phyloP scores from a whole-genome alignment of 768 basidiomycete species.

The Tulasnella sp. region DNA sequence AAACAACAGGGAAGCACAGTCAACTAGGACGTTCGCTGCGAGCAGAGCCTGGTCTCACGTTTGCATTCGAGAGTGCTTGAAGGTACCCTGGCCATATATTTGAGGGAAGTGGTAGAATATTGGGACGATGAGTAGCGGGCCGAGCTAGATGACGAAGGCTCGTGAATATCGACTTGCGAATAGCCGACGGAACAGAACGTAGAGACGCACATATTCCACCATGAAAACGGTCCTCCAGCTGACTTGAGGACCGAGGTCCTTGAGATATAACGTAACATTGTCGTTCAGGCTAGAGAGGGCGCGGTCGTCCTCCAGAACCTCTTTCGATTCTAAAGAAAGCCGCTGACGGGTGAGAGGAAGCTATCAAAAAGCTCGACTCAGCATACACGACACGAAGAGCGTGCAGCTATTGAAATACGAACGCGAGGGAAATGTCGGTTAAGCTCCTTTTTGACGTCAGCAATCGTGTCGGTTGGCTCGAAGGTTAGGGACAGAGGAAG shows the following conservation, averaged over 20 bases:
- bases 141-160: slow-evolving; percentile 49
- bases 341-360: slow-evolving; percentile 71
- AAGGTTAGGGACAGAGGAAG: slow-evolving; percentile 9
- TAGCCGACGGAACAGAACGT: background rate
- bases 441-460: slow-evolving; percentile 65
- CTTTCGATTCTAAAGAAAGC: slow-evolving; percentile 59
- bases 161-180: slow-evolving; percentile 15
- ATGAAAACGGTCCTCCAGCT: slow-evolving; percentile 86
- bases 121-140: slow-evolving; percentile 87
- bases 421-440: slow-evolving; percentile 54
- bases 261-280: slow-evolving; percentile 61
- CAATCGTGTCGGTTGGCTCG: slow-evolving; percentile 50
- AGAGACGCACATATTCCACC: slow-evolving; percentile 81
- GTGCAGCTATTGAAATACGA: slow-evolving; percentile 28
- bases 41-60: slow-evolving; percentile 46
- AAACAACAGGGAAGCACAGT: slow-evolving; percentile 15
- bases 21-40: slow-evolving; percentile 26
- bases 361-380: slow-evolving; percentile 42
- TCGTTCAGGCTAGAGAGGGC: slow-evolving; percentile 46
- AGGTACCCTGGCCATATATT: slow-evolving; percentile 58
- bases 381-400: background rate
- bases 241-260: slow-evolving; percentile 89
- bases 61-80: slow-evolving; percentile 74
- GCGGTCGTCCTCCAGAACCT: slow-evolving; percentile 59
- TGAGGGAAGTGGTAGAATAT: slow-evolving; percentile 69